Conservation (phyloP, 345 rosid genomes). For the Zanthoxylum bungeanum region DNA sequence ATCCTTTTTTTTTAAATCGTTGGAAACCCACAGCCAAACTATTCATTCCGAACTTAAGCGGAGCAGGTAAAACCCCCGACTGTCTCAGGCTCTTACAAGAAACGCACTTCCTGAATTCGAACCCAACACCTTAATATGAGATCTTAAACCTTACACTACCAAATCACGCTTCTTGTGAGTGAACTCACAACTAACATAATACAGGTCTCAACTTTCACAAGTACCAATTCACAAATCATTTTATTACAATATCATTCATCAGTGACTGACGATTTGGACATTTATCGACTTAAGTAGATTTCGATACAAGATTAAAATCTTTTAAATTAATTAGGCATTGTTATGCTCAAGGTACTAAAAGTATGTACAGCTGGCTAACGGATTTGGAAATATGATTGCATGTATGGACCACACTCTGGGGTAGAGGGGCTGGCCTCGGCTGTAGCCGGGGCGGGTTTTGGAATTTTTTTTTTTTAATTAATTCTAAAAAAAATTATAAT, state of each 20-base stretch:
- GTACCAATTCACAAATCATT: constrained; percentile 5
- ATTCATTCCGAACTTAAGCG: no score
- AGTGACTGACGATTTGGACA: neutral
- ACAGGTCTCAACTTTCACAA: constrained; percentile 12
- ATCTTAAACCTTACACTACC: no score
- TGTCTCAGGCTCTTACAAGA: no score
- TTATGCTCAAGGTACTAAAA: neutral
- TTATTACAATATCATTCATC: neutral
- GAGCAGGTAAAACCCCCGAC: no score
- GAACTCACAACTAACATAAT: no score
- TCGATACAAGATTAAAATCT: neutral
- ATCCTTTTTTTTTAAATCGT: no score
- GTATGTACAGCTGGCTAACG: neutral
- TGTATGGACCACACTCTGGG: neutral
- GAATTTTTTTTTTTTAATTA: no score
- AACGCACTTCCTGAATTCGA: no score
- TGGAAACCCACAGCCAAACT: no score
- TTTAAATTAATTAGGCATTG: neutral
- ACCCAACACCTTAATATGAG: no score
- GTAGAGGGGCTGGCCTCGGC: neutral
- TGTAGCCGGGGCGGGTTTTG: neutral
- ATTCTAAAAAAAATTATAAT: no score
- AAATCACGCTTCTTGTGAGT: no score
- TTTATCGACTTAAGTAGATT: neutral
- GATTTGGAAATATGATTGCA: neutral